Evolutionary conservation across 345 rosid species (phyloP).

Genomic region (Mangifera indica): DNA sequence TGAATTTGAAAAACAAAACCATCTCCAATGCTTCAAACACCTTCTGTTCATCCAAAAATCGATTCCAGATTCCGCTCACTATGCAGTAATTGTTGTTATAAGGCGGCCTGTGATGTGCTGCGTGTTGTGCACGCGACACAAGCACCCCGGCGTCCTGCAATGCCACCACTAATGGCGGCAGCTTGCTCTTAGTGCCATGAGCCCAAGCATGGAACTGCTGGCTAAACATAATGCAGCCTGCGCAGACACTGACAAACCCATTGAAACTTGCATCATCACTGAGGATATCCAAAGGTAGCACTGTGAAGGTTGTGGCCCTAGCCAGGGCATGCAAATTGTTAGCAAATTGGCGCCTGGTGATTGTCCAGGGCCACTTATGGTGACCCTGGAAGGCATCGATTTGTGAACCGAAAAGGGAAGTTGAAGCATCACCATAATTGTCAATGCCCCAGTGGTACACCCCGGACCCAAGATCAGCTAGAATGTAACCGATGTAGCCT

Average conservation of each 20-base stretch:
- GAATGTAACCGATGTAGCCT: slow-evolving; percentile 60
- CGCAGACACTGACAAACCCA: slow-evolving; percentile 52
- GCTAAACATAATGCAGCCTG: slow-evolving; percentile 86
- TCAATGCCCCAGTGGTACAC: slow-evolving; percentile 95
- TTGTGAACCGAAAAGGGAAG: slow-evolving; percentile 69
- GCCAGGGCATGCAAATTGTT: slow-evolving; percentile 83
- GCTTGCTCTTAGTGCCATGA: slow-evolving; percentile 80
- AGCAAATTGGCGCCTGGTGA: slow-evolving; percentile 79
- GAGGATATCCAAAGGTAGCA: slow-evolving; percentile 59
- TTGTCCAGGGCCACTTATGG: slow-evolving; percentile 89
- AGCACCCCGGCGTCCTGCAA: slow-evolving; percentile 73
- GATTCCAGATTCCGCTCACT: slow-evolving; percentile 83
- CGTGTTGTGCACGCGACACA: slow-evolving; percentile 67
- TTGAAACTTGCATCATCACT: slow-evolving; percentile 47
- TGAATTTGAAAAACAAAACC: slow-evolving; percentile 54
- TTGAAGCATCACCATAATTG: slow-evolving; percentile 75
- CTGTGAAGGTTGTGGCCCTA: slow-evolving; percentile 47
- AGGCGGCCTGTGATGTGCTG: slow-evolving; percentile 72
- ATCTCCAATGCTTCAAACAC: slow-evolving; percentile 79
- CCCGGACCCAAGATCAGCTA: slow-evolving; percentile 85
- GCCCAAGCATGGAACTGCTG: slow-evolving; percentile 98
- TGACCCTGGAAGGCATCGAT: slow-evolving; percentile 93
- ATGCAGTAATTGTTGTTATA: slow-evolving; percentile 87
- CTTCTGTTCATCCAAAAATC: slow-evolving; percentile 53
- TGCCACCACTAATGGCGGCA: slow-evolving; percentile 59